Conservation (phyloP, 129 eudicot species). For the Arctium minus region DNA sequence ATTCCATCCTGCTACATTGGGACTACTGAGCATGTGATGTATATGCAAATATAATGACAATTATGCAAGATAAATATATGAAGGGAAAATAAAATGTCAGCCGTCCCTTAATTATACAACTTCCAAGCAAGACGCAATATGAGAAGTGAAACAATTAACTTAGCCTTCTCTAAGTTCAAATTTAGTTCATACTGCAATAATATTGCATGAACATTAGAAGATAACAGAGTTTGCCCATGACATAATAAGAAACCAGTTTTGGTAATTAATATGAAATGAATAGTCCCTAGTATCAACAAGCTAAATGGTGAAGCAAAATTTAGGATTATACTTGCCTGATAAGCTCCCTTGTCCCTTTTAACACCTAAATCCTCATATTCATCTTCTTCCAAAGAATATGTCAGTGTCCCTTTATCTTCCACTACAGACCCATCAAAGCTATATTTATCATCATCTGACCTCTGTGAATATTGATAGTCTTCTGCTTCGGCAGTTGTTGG, state of each 20-base stretch:
- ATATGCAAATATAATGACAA: background rate
- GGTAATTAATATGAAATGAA: background rate
- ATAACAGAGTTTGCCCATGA: background rate
- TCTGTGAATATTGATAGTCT: constrained; percentile 35
- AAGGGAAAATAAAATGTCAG: background rate
- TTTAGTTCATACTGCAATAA: background rate
- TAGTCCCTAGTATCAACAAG: background rate
- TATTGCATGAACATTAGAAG: background rate
- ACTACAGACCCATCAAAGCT: constrained; percentile 46
- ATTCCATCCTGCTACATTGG: constrained; percentile 29
- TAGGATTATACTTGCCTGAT: constrained; percentile 34
- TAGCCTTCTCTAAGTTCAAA: background rate
- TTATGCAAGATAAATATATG: background rate
- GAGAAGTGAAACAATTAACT: background rate
- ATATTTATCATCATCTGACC: constrained; percentile 34
- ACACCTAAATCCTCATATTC: constrained; percentile 23
- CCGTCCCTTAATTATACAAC: background rate
- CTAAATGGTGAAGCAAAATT: background rate
- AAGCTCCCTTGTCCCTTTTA: constrained; percentile 20
- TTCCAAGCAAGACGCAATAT: background rate
- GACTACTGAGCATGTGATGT: constrained; percentile 1
- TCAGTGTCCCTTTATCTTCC: constrained; percentile 45
- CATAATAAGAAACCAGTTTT: background rate
- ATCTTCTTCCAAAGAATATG: constrained; percentile 32
- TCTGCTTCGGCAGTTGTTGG: constrained; percentile 34